A percentile compares a stretch with the other conserved stretches of the same genome.
Conservation (phyloP, 148 eudicot species). For the Camellia granthamiana region DNA sequence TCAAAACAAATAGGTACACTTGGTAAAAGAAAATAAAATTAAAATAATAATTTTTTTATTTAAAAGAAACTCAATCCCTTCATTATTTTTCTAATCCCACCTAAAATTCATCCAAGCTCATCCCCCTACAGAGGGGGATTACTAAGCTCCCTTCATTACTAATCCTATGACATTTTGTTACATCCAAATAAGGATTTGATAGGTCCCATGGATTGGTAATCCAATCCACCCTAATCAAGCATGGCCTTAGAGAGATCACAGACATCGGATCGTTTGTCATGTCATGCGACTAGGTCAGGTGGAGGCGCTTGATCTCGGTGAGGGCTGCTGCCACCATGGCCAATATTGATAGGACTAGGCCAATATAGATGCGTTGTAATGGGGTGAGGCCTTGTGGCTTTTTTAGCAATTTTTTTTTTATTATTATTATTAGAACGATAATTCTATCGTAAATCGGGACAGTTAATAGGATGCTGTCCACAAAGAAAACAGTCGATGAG, state of each 20-base stretch:
- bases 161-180: no score
- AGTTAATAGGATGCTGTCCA: conserved; percentile 60
- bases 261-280: conserved; percentile 21
- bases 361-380: conserved; percentile 33
- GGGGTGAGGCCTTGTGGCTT: conserved; percentile 51
- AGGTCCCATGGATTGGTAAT: no score
- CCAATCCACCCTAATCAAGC: no score
- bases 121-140: no score
- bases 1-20: no score
- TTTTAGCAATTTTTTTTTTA: conserved; percentile 24
- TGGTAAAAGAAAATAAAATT: no score
- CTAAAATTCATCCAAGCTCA: no score
- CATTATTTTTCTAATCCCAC: no score
- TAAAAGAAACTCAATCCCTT: no score
- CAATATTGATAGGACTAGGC: conserved; percentile 48
- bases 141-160: no score
- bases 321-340: conserved; percentile 69
- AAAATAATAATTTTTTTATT: no score
- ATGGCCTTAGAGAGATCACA: conserved; percentile 33
- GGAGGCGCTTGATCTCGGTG: conserved; percentile 38
- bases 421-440: conserved; percentile 43
- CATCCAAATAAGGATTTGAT: no score
- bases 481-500: conserved; percentile 66
- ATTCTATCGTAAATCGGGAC: conserved; percentile 63
- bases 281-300: conserved; percentile 20